These are phyloP conservation scores for Metroxylon sagu DNA, from an alignment of 176 grass and related monocot species.

Conservation along the genomic window DNA sequence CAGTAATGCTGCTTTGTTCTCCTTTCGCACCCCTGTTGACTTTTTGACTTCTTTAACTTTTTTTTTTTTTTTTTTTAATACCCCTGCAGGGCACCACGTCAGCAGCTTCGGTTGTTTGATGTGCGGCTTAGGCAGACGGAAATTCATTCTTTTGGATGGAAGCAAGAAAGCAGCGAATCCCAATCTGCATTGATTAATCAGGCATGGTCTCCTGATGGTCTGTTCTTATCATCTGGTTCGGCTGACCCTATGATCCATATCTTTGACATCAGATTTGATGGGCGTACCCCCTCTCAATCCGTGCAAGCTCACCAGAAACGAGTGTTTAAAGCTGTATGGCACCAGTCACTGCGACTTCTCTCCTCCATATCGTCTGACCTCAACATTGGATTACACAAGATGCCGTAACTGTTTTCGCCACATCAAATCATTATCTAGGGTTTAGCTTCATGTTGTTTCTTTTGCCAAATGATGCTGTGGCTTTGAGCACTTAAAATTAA, in stretches of 20 bases:
- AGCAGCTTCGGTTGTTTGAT: constrained; percentile 78
- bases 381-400: constrained; percentile 71
- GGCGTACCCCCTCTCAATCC: constrained; percentile 61
- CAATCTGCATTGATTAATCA: constrained; percentile 95
- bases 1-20: too few species aligned
- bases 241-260: constrained; percentile 84
- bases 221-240: constrained; percentile 68
- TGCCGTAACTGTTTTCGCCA: neutral
- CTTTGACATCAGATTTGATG: constrained; percentile 70
- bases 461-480: too few species aligned
- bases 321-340: constrained; percentile 95
- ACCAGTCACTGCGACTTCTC: constrained; percentile 54
- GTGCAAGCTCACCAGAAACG: constrained; percentile 82
- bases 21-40: neutral
- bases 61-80: constrained; percentile 10
- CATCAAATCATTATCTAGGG: too few species aligned
- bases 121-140: constrained; percentile 68
- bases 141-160: constrained; percentile 83
- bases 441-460: too few species aligned
- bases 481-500: too few species aligned
- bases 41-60: neutral
- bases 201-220: constrained; percentile 90
- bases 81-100: constrained; percentile 48
- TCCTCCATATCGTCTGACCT: constrained; percentile 96
- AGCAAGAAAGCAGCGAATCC: constrained; percentile 82